Evolutionary conservation across 805 yeast genomes (phyloP).

Genomic region (Jamesozyma rosinii): DNA sequence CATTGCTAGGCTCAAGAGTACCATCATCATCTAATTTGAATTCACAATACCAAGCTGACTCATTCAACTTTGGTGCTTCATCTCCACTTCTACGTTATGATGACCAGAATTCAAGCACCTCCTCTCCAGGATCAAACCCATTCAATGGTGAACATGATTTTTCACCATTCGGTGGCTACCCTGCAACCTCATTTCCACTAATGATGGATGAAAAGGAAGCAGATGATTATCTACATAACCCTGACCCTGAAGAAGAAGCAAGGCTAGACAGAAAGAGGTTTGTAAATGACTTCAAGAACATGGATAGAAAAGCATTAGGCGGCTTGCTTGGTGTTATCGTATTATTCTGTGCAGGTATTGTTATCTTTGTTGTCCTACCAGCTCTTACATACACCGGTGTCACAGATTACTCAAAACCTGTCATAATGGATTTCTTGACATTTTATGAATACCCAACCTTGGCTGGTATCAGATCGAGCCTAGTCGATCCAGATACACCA

Average conservation of each 20-base stretch:
- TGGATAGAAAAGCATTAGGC: conserved; percentile 54
- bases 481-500: conserved; percentile 61
- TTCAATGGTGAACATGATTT: conserved; percentile 45
- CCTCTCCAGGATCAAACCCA: conserved; percentile 28
- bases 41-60: background rate
- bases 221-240: conserved; percentile 92
- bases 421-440: conserved; percentile 35
- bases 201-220: conserved; percentile 88
- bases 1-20: conserved; percentile 52
- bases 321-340: conserved; percentile 54
- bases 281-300: conserved; percentile 49
- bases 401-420: conserved; percentile 24
- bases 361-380: conserved; percentile 72
- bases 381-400: conserved; percentile 76
- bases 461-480: conserved; percentile 41
- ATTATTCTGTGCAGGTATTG: conserved; percentile 51
- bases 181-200: conserved; percentile 84
- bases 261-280: conserved; percentile 66
- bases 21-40: conserved; percentile 38
- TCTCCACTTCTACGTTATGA: background rate
- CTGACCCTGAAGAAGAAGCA: conserved; percentile 79
- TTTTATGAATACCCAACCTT: conserved; percentile 43
- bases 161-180: conserved; percentile 94
- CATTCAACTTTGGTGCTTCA: conserved; percentile 3
- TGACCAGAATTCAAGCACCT: background rate